Percentiles rank a stretch among this genome's conserved stretches.
These are phyloP conservation scores for Arabis alpina DNA, from an alignment of 345 rosid genomes.

Conservation along the genomic window DNA sequence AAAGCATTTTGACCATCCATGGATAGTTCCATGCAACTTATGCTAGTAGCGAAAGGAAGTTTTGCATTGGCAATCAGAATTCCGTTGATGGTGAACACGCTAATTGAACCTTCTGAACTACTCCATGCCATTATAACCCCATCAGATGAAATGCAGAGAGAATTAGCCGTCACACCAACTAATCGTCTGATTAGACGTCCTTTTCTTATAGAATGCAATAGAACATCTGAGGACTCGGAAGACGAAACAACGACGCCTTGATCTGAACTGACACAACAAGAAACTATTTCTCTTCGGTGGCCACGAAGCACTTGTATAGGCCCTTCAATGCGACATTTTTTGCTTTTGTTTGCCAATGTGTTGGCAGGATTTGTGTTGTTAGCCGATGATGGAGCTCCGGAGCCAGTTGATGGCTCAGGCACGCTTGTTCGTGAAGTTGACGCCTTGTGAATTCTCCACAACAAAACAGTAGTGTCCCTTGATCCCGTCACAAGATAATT, in stretches of 20 bases:
- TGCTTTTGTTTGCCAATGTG: conserved; percentile 61
- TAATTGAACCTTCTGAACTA: conserved; percentile 56
- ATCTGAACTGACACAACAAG: conserved; percentile 89
- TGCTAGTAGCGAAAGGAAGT: conserved; percentile 63
- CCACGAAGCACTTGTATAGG: conserved; percentile 95
- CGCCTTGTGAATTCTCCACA: conserved; percentile 86
- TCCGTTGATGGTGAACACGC: conserved; percentile 82
- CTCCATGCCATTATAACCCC: conserved; percentile 90
- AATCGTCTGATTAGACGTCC: conserved; percentile 88
- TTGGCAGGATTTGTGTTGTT: conserved; percentile 51
- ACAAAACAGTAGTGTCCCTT: conserved; percentile 75
- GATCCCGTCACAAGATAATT: conserved; percentile 92
- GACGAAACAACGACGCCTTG: conserved; percentile 83
- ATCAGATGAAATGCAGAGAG: conserved; percentile 78
- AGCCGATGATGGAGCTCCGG: conserved; percentile 52
- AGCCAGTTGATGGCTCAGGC: conserved; percentile 56
- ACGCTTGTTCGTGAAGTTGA: conserved; percentile 57
- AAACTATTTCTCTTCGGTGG: conserved; percentile 68
- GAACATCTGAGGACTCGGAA: conserved; percentile 69
- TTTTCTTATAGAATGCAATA: conserved; percentile 83
- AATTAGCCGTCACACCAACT: conserved; percentile 74
- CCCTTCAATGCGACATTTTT: conserved; percentile 78
- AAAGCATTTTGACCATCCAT: conserved; percentile 75
- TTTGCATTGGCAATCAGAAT: conserved; percentile 61
- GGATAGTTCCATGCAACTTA: conserved; percentile 90